Evolutionary conservation across 2,329 filamentous ascomycete species (phyloP), one percentile per base, ranked within the genome.

Genomic region (Penicillium rolfsii): DNA sequence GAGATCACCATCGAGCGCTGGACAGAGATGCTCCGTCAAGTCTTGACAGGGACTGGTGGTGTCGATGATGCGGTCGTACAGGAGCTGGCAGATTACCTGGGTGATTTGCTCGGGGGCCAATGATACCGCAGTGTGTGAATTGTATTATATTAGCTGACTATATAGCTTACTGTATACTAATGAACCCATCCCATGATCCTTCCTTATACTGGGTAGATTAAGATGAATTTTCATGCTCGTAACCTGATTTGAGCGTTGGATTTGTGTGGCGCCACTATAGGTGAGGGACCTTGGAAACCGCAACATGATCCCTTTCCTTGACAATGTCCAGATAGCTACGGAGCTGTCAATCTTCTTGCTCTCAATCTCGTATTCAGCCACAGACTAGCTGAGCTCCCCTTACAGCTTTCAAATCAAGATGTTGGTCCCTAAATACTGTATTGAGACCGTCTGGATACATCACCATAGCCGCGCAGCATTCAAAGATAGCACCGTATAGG

Each of bases 1-100:
- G 81, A 85, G 53, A 79, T 86, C 22, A 64, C 70, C 12, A 54
- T 65, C 30, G 46, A 60, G 14, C 67, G 71, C 14, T 77, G 74
- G 74, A 52, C 64, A 9, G 64, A 67, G 16, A 48, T 72, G 19
- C 58, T 76, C 6, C 55, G 57, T 28, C 59, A 64, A 49, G 56
- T 66, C 57, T 50, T 70, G 53, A 43, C 49, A 63, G 58, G 59
- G n/a, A 52, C 36, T 49, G 33, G 67, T 50, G 53, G 59, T 55
- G 45, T 63, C 57, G 52, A 64, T 58, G 57, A 63, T 36, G 41
- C 33, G 41, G 35, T 58, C 16, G 53, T 71, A 30, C 60, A 67
- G 46, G 67, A 70, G 22, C 64, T 76, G 36, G 63, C 71, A 22
- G 60, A 30, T 12, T 74, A 73, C 38, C 63, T 76, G 14, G 63